Evolutionary conservation across 106 monocot genomes (phyloP).

Genomic region (Triglochin maritima): DNA sequence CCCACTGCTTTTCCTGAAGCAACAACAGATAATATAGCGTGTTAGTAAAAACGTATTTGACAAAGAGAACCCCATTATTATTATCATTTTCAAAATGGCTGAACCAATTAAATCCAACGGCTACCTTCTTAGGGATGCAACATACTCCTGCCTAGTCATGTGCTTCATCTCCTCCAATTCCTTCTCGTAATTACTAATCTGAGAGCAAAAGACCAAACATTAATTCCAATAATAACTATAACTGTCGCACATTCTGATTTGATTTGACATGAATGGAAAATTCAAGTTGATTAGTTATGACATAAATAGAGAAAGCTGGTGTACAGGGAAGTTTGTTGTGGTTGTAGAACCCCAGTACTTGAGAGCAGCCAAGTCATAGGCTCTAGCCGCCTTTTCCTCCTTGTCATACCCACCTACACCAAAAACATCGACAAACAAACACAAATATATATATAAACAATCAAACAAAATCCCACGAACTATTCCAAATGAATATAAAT

Average conservation of each 20-base stretch:
- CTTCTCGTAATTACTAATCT: slow-evolving; percentile 88
- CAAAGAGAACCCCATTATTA: not conserved
- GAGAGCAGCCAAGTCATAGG: slow-evolving; percentile 97
- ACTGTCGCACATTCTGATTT: no score
- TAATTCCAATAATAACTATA: not conserved
- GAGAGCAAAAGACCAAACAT: slow-evolving; percentile 1
- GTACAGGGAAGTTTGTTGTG: slow-evolving; percentile 91
- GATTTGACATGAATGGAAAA: not conserved
- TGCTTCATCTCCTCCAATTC: slow-evolving; percentile 97
- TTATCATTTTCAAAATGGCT: not conserved
- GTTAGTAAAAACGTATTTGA: no score
- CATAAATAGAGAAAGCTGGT: not conserved
- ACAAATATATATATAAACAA: not conserved
- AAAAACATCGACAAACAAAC: not conserved
- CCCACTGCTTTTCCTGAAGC: slow-evolving; percentile 91
- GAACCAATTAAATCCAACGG: not conserved
- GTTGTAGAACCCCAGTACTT: slow-evolving; percentile 98
- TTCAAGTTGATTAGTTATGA: not conserved
- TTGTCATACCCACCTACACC: slow-evolving; percentile 88
- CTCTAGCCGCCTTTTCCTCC: slow-evolving; percentile 94
- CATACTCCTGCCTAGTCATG: slow-evolving; percentile 97
- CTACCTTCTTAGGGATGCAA: slow-evolving; percentile 93
- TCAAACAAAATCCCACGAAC: not conserved
- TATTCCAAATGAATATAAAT: not conserved
- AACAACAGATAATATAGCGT: not conserved